Evolutionary conservation across 2,329 filamentous ascomycete species (phyloP).

Genomic region (Colletotrichum sp.): DNA sequence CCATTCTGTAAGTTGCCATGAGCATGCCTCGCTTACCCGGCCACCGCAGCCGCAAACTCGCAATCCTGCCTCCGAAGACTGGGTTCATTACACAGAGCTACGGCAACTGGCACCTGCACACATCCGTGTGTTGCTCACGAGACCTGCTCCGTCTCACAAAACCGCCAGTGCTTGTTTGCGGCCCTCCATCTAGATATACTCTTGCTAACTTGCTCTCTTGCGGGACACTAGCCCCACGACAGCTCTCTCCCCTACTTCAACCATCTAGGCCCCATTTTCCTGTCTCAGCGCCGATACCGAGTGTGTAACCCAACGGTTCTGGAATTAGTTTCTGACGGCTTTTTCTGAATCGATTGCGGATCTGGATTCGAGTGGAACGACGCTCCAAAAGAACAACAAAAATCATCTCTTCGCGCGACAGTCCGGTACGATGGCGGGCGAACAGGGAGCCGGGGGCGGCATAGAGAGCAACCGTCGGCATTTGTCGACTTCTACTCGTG

Average conservation of each 20-base stretch:
- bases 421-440: slow-evolving; percentile 40
- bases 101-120: slow-evolving; percentile 12
- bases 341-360: background rate
- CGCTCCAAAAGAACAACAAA: background rate
- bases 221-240: background rate
- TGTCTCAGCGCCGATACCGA: background rate
- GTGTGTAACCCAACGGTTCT: background rate
- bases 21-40: background rate
- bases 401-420: background rate
- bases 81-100: background rate
- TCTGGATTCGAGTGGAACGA: background rate
- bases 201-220: slow-evolving; percentile 9
- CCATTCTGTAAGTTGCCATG: slow-evolving; percentile 12
- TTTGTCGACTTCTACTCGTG: slow-evolving; percentile 42
- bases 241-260: background rate
- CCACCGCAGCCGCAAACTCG: background rate
- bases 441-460: slow-evolving; percentile 52
- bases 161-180: slow-evolving; percentile 8
- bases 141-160: slow-evolving; percentile 9
- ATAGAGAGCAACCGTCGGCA: slow-evolving; percentile 37
- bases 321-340: background rate
- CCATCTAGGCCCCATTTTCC: background rate
- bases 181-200: slow-evolving; percentile 13
- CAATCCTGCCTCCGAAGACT: background rate
- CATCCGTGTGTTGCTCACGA: slow-evolving; percentile 18